Percentiles rank a stretch among this genome's conserved stretches.
These are phyloP conservation scores for Amauroascus niger DNA, from an alignment of 2,329 filamentous ascomycete genomes.

Conservation along the genomic window DNA sequence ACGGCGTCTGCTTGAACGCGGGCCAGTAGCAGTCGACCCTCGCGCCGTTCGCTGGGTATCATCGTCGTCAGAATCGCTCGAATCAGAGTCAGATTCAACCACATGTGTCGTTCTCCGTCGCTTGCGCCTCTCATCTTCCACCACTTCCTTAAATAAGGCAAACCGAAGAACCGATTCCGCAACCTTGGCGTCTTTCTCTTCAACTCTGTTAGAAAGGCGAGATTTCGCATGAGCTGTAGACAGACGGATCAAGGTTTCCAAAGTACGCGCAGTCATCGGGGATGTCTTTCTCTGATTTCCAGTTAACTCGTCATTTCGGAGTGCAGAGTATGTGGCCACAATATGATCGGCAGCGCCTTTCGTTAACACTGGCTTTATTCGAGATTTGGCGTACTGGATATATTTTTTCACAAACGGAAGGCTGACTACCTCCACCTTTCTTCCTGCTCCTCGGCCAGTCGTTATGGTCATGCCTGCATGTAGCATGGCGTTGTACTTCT, in stretches of 20 bases:
- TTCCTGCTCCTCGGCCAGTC: conserved; percentile 60
- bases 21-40: conserved; percentile 22
- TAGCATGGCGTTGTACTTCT: conserved; percentile 94
- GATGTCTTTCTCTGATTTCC: conserved; percentile 88
- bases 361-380: conserved; percentile 81
- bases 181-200: conserved; percentile 76
- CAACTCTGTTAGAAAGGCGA: conserved; percentile 74
- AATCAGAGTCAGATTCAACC: conserved; percentile 52
- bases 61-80: conserved; percentile 33
- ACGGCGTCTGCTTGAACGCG: conserved; percentile 27
- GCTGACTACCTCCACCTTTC: conserved; percentile 77
- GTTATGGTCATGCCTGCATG: conserved; percentile 80
- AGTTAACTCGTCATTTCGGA: conserved; percentile 92
- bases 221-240: conserved; percentile 93
- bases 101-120: conserved; percentile 66
- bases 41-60: conserved; percentile 18
- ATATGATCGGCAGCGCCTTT: conserved; percentile 89
- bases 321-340: conserved; percentile 76
- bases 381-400: conserved; percentile 91
- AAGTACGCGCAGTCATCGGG: conserved; percentile 90
- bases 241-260: conserved; percentile 96
- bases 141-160: conserved; percentile 92
- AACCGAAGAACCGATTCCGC: conserved; percentile 88
- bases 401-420: conserved; percentile 99
- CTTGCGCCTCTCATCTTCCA: conserved; percentile 67